These are phyloP conservation scores for Globisporangium acanthophoron DNA, from an alignment of 352 stramenopile genomes.

Conservation along the genomic window DNA sequence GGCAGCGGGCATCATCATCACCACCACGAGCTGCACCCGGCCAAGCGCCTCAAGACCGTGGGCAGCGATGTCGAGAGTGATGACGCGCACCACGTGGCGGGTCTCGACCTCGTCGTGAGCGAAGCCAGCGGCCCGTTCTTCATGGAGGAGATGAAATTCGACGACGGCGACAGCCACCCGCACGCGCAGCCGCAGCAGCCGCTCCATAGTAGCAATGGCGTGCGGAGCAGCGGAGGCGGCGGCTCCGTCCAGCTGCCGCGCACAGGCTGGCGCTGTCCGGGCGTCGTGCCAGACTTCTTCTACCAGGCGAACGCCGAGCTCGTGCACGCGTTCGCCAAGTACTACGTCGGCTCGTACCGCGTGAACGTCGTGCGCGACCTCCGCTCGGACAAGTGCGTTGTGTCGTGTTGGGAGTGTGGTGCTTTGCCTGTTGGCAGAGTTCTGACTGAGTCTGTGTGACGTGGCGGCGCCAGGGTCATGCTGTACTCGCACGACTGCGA, in stretches of 20 bases:
- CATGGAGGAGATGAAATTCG: conserved; percentile 20
- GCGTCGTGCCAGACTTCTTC: conserved; percentile 48
- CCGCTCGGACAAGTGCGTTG: conserved; percentile 49
- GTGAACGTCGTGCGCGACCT: conserved; percentile 63
- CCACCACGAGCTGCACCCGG: conserved; percentile 3
- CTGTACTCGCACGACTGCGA: conserved; percentile 67
- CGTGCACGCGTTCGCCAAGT: conserved; percentile 62
- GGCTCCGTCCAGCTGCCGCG: conserved; percentile 35
- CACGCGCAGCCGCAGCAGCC: conserved; percentile 1
- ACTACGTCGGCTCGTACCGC: conserved; percentile 53
- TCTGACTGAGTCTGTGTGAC: too few relatives aligned
- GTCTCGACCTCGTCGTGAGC: conserved; percentile 9
- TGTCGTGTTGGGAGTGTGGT: conserved; percentile 3
- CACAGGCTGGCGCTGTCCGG: conserved; percentile 53
- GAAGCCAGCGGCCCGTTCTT: conserved; percentile 17
- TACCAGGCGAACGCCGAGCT: conserved; percentile 45
- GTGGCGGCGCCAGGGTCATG: conserved; percentile 35
- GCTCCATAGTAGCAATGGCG: not conserved
- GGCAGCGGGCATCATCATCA: not conserved
- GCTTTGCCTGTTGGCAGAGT: not conserved
- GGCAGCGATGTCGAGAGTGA: conserved; percentile 13
- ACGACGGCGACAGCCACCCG: conserved; percentile 8
- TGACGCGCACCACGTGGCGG: conserved; percentile 10
- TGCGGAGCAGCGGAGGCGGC: not conserved
- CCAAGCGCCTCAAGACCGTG: conserved; percentile 19